These are phyloP conservation scores for Isabelozyma rhagii DNA, from an alignment of 805 yeast species.

Conservation along the genomic window DNA sequence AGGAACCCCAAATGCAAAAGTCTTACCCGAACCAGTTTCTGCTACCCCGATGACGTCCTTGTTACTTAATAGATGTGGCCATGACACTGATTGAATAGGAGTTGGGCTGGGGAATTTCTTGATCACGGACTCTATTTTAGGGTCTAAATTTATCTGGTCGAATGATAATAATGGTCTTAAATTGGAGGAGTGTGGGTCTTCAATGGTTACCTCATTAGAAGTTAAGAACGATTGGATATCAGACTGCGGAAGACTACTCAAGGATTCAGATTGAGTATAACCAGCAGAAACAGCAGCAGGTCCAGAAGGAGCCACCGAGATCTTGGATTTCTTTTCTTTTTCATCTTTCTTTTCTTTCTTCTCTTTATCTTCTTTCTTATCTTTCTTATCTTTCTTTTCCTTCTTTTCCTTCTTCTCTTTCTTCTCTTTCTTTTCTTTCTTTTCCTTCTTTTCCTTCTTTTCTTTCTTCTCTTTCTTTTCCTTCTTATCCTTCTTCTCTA, in stretches of 20 bases:
- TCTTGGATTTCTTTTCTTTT: conserved; percentile 4
- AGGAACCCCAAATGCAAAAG: conserved; percentile 96
- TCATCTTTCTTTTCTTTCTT: conserved; percentile 16
- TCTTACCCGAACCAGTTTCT: conserved; percentile 97
- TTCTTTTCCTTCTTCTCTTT: conserved; percentile 23
- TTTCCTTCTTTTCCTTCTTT: conserved; percentile 33
- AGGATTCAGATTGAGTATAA: conserved; percentile 38
- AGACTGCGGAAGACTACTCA: conserved; percentile 43
- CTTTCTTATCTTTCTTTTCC: conserved; percentile 26
- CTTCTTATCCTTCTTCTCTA: conserved; percentile 15
- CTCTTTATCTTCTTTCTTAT: conserved; percentile 21
- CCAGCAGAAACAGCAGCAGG: conserved; percentile 10
- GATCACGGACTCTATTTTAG: conserved; percentile 57
- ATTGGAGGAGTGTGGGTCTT: conserved; percentile 54
- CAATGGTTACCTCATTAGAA: conserved; percentile 76
- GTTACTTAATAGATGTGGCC: conserved; percentile 83
- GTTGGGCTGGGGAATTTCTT: conserved; percentile 84
- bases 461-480: conserved; percentile 38
- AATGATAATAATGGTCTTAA: conserved; percentile 72
- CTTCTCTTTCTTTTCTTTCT: conserved; percentile 28
- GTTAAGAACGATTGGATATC: conserved; percentile 62
- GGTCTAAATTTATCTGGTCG: conserved; percentile 50
- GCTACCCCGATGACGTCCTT: conserved; percentile 96
- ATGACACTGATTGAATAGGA: conserved; percentile 90
- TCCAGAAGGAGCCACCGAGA: conserved; percentile 2